A percentile compares a stretch with the other conserved stretches of the same genome.
Evolutionary conservation across 257 asterid species (phyloP).

Genomic region (Solanum sitiens): DNA sequence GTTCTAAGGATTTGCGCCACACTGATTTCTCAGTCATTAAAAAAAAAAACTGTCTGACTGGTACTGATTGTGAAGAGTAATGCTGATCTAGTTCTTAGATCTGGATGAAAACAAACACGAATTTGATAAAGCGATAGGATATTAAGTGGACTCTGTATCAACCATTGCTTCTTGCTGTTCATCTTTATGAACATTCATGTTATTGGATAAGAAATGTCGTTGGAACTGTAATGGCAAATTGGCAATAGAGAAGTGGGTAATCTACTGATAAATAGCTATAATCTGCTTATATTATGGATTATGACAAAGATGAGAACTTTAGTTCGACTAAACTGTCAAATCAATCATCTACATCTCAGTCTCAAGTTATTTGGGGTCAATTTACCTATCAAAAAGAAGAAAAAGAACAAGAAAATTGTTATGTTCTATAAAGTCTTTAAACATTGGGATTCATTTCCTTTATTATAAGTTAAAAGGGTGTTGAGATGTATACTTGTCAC

Average conservation of each 20-base stretch:
- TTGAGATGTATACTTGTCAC: neutral
- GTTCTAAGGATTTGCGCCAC: neutral
- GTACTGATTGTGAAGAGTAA: neutral
- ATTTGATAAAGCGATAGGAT: neutral
- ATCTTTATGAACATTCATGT: neutral
- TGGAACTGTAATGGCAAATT: neutral
- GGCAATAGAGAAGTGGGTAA: neutral
- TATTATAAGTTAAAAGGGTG: neutral
- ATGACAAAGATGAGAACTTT: neutral
- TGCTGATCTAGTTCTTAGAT: neutral
- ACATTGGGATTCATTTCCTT: neutral
- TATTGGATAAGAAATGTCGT: neutral
- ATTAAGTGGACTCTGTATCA: neutral
- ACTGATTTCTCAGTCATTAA: neutral
- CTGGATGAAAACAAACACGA: neutral
- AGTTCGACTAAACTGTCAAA: neutral
- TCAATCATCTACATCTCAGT: neutral
- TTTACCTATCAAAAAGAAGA: neutral
- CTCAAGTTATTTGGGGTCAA: neutral
- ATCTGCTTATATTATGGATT: neutral
- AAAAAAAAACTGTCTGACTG: neutral
- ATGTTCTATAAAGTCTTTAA: neutral
- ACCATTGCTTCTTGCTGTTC: neutral
- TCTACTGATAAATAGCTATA: neutral
- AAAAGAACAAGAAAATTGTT: neutral